phyloP scores from a whole-genome alignment of 1,139 yeast genomes.

The Hemisphaericaspora subhashii region DNA sequence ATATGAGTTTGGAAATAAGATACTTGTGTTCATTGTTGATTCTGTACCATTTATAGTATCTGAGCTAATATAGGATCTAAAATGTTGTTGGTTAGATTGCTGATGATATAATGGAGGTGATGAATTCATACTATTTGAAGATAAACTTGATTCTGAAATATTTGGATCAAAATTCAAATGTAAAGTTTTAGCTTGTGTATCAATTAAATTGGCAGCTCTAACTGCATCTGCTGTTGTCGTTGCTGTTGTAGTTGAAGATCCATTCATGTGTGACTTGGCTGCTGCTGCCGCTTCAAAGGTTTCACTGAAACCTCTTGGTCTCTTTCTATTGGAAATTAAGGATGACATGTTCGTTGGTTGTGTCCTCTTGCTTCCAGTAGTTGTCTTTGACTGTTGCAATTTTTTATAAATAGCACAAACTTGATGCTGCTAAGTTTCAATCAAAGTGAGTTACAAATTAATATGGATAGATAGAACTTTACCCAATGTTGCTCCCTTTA shows the following conservation, averaged over 20 bases:
- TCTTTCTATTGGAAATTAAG: conserved; percentile 41
- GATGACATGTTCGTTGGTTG: conserved; percentile 19
- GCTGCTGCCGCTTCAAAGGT: conserved; percentile 26
- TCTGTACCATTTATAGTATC: conserved; percentile 4
- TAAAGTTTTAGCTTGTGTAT: conserved; percentile 9
- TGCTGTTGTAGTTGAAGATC: conserved; percentile 7
- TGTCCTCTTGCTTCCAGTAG: too few relatives aligned
- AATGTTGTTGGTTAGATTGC: conserved; percentile 6
- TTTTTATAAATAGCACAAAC: too few relatives aligned
- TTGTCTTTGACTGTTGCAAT: too few relatives aligned
- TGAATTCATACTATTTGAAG: conserved; percentile 6
- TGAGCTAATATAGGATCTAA: conserved; percentile 2
- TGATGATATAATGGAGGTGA: conserved; percentile 9
- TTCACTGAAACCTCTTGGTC: conserved; percentile 51
- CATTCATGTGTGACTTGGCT: conserved; percentile 3
- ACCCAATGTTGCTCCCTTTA: too few relatives aligned
- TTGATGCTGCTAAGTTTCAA: too few relatives aligned
- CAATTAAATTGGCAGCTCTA: conserved; percentile 1
- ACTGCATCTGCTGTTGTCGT: conserved; percentile 5
- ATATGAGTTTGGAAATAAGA: conserved; percentile 4
- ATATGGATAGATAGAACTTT: too few relatives aligned
- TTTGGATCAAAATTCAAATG: conserved; percentile 12
- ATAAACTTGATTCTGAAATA: conserved; percentile 7
- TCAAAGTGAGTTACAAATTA: too few relatives aligned
- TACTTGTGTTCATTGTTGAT: conserved; percentile 11